These are phyloP conservation scores for Aspergillus piperis DNA, from an alignment of 2,329 filamentous ascomycete species.

Conservation along the genomic window DNA sequence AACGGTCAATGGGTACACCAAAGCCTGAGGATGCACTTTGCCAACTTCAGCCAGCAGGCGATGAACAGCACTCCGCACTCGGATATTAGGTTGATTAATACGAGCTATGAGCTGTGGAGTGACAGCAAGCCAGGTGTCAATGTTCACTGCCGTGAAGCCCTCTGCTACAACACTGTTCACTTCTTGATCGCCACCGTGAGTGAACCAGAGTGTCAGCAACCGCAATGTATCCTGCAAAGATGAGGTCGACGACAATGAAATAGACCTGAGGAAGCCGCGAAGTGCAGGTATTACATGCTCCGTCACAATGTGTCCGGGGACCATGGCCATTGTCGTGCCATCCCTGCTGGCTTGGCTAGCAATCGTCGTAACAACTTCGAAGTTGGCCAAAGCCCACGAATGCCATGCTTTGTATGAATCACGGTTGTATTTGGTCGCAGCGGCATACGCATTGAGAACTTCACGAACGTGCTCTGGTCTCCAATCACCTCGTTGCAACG, in stretches of 20 bases:
- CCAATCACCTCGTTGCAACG: conserved; percentile 85
- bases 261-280: conserved; percentile 95
- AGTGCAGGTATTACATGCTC: conserved; percentile 94
- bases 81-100: conserved; percentile 91
- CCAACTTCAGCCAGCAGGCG: conserved; percentile 90
- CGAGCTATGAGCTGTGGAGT: conserved; percentile 96
- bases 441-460: conserved; percentile 84
- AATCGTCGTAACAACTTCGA: conserved; percentile 89
- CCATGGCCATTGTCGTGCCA: conserved; percentile 45
- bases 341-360: conserved; percentile 66
- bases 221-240: conserved; percentile 94
- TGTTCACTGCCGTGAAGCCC: conserved; percentile 85
- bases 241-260: conserved; percentile 85
- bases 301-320: conserved; percentile 69
- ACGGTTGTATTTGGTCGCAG: conserved; percentile 90
- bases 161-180: conserved; percentile 88
- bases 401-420: conserved; percentile 99
- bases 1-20: conserved; percentile 96
- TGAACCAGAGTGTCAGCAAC: conserved; percentile 93
- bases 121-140: conserved; percentile 98
- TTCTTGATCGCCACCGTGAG: conserved; percentile 82
- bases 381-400: conserved; percentile 96
- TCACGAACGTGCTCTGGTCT: conserved; percentile 81
- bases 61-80: conserved; percentile 88
- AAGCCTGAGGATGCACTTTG: conserved; percentile 87